These are phyloP conservation scores for Colletotrichum kahawae DNA, from an alignment of 2,329 filamentous ascomycete genomes.

Conservation along the genomic window DNA sequence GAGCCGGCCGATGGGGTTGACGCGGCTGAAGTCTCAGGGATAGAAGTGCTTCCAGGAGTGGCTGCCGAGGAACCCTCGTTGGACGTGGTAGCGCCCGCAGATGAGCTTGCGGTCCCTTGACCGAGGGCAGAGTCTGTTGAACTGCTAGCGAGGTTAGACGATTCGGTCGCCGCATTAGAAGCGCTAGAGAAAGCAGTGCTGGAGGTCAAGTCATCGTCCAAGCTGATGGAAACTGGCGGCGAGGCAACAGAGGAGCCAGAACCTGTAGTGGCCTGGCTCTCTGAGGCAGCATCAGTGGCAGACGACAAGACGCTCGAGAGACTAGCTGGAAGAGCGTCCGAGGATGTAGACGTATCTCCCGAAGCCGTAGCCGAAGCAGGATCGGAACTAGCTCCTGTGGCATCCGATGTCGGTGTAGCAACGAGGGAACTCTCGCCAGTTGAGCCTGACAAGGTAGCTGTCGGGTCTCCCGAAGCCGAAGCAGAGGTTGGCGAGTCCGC, in stretches of 20 bases:
- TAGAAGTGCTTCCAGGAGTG: rapidly evolving
- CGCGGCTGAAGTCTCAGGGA: not conserved
- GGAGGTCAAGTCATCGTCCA: not conserved
- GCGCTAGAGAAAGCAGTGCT: not conserved
- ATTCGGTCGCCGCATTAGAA: not conserved
- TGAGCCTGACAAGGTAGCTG: not conserved
- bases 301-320: not conserved
- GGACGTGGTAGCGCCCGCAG: not conserved
- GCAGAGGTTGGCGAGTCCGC: not conserved
- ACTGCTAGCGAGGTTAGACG: not conserved
- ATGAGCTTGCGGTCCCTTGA: not conserved
- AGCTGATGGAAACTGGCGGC: not conserved
- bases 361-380: not conserved
- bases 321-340: not conserved
- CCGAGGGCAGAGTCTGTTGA: not conserved
- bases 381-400: not conserved
- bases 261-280: not conserved
- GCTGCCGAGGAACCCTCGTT: not conserved
- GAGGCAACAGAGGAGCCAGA: not conserved
- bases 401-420: not conserved
- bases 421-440: not conserved
- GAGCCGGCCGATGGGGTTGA: not conserved
- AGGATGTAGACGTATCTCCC: not conserved
- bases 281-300: not conserved
- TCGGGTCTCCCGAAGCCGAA: not conserved